Evolutionary conservation across 2,329 filamentous ascomycete species (phyloP).

Genomic region (Coniella vitis): DNA sequence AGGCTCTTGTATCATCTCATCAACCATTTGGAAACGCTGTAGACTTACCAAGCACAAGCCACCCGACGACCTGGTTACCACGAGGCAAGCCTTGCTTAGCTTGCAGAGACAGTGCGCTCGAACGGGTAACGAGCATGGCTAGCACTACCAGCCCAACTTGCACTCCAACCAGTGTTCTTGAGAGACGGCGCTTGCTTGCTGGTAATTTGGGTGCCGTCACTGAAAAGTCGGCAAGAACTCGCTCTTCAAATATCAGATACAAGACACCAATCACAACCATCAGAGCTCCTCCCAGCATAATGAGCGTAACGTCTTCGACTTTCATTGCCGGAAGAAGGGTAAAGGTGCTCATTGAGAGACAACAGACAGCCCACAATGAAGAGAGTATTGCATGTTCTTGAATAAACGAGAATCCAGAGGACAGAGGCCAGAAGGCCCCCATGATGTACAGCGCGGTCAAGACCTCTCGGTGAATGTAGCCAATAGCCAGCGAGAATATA

Average conservation of each 20-base stretch:
- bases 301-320: conserved; percentile 64
- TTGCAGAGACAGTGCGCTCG: conserved; percentile 78
- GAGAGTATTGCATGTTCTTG: conserved; percentile 56
- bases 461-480: conserved; percentile 85
- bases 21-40: conserved; percentile 9
- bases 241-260: conserved; percentile 76
- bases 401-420: conserved; percentile 69
- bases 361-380: conserved; percentile 68
- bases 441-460: conserved; percentile 74
- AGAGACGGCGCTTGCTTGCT: conserved; percentile 35
- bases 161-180: conserved; percentile 56
- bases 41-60: conserved; percentile 67
- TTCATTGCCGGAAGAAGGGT: conserved; percentile 86
- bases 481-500: conserved; percentile 76
- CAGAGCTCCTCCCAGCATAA: conserved; percentile 66
- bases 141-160: conserved; percentile 74
- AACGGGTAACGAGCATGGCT: conserved; percentile 78
- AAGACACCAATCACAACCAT: conserved; percentile 71
- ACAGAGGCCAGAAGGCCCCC: conserved; percentile 69
- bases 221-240: conserved; percentile 40
- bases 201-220: conserved; percentile 19
- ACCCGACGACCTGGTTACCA: conserved; percentile 83
- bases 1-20: conserved; percentile 14
- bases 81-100: conserved; percentile 76
- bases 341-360: conserved; percentile 79